Evolutionary conservation across 768 basidiomycete species (phyloP), one percentile per base, ranked within the genome.

Genomic region (Hericium rajendrae): DNA sequence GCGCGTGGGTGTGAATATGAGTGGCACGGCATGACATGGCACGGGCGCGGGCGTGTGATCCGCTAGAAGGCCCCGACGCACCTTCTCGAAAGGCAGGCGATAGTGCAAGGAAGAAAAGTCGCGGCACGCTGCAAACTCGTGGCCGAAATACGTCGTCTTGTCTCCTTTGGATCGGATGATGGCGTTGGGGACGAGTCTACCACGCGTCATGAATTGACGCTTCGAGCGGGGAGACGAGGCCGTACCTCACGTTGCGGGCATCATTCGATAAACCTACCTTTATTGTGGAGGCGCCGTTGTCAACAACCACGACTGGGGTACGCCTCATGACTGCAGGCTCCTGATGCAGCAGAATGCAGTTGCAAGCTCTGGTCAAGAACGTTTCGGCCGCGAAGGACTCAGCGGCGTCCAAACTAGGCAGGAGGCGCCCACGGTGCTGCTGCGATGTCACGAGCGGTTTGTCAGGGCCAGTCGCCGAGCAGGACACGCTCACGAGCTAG

Each of bases 51-150:
- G 32, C 32, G 32, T 10, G 32, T 32, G 32, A 32, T 32, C 32
- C 32, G 32, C 32, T 32, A 32, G 32, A 32, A 32, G 32, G 32
- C 32, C 6, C 37, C 43, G n/a, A 59, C 70, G 64, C 69, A 89
- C 94, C 80, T 89, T 85, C 70, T 97, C 94, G 59, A 94, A 87
- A 0, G 94, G 90, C 39, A 93, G 69, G 13, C 92, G 80, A 68
- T 88, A 94, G 58, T 85, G 81, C 60, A 97, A 74, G 0, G 89
- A 84, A 1, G 91, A 84, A 61, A 84, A 87, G 69, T 97, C 91
- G 43, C 72, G 75, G 70, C 94, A 95, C 13, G 72, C 72, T 22
- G 78, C 81, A 56, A 94, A 73, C 67, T 97, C 91, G 66, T 94
- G 91, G 2, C 90, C 93, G 62, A 93, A 79, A 71, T 91, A 95